phyloP scores from a whole-genome alignment of 1,284 basidiomycete genomes.

The Ustilago tritici region DNA sequence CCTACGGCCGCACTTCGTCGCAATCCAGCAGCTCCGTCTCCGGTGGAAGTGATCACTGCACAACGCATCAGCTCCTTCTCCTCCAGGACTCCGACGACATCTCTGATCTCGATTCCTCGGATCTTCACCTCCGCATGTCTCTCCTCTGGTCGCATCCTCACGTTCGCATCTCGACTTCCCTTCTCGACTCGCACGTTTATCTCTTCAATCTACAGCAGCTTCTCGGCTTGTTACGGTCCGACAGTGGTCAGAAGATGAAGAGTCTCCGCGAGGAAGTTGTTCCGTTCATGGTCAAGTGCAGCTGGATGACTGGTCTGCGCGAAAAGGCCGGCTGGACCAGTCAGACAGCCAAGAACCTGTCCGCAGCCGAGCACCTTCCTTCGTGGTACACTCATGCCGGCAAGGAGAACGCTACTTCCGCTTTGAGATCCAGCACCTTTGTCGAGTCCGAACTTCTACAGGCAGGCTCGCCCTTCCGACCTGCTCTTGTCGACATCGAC shows the following conservation, averaged over 20 bases:
- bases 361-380: constrained; percentile 10
- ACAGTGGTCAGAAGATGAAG: constrained; percentile 59
- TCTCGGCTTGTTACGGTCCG: constrained; percentile 50
- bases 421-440: constrained; percentile 39
- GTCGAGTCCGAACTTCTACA: constrained; percentile 41
- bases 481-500: constrained; percentile 19
- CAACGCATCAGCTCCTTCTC: constrained; percentile 52
- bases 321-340: constrained; percentile 62
- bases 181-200: constrained; percentile 66
- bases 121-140: constrained; percentile 62
- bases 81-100: constrained; percentile 61
- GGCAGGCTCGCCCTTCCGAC: constrained; percentile 27
- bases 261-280: constrained; percentile 64
- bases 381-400: constrained; percentile 22
- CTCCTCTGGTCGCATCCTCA: constrained; percentile 59
- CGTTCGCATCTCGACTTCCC: constrained; percentile 56
- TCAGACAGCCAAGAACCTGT: constrained; percentile 8
- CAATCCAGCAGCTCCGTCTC: constrained; percentile 33
- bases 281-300: constrained; percentile 64
- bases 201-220: constrained; percentile 57
- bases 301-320: constrained; percentile 62
- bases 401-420: constrained; percentile 19
- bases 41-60: constrained; percentile 23
- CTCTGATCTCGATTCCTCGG: constrained; percentile 55
- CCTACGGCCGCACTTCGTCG: constrained; percentile 39